Evolutionary conservation across 176 grass and related monocot species (phyloP).

Genomic region (Cenchrus purpureus): DNA sequence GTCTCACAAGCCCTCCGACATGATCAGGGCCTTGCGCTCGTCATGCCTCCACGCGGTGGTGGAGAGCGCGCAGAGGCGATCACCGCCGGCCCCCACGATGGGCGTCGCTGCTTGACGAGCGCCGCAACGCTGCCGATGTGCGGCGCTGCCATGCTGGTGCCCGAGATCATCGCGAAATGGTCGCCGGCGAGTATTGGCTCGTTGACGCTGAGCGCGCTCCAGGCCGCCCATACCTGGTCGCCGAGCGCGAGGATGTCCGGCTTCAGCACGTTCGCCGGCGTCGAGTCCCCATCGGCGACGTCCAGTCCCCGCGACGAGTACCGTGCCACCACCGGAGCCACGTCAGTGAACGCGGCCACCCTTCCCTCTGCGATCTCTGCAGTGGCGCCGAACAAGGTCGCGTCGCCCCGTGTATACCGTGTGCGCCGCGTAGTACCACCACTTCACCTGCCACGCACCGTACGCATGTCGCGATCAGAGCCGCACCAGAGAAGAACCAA

Average conservation of each 20-base stretch:
- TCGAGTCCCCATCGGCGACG: constrained; percentile 30
- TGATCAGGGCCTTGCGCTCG: constrained; percentile 23
- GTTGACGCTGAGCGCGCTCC: constrained; percentile 43
- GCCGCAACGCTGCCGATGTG: constrained; percentile 67
- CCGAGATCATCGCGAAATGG: constrained; percentile 55
- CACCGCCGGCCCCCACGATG: constrained; percentile 66
- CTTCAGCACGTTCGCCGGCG: constrained; percentile 60
- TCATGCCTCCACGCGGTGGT: constrained; percentile 54
- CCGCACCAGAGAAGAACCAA: no score
- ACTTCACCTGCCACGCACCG: background rate
- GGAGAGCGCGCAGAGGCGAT: constrained; percentile 53
- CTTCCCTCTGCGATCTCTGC: constrained; percentile 62
- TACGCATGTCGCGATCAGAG: no score
- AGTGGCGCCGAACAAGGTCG: constrained; percentile 37
- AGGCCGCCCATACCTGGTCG: constrained; percentile 69
- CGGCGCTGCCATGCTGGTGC: constrained; percentile 80
- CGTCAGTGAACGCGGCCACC: constrained; percentile 31
- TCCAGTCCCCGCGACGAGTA: constrained; percentile 68
- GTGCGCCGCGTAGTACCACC: constrained; percentile 63
- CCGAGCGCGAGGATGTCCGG: constrained; percentile 64
- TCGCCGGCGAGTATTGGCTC: constrained; percentile 66
- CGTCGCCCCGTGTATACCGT: constrained; percentile 39
- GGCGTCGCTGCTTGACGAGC: constrained; percentile 71
- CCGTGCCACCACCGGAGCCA: constrained; percentile 37
- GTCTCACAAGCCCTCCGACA: constrained; percentile 46